Evolutionary conservation across 23 red algal genomes (phyloP).

Genomic region (Chondrus crispus): DNA sequence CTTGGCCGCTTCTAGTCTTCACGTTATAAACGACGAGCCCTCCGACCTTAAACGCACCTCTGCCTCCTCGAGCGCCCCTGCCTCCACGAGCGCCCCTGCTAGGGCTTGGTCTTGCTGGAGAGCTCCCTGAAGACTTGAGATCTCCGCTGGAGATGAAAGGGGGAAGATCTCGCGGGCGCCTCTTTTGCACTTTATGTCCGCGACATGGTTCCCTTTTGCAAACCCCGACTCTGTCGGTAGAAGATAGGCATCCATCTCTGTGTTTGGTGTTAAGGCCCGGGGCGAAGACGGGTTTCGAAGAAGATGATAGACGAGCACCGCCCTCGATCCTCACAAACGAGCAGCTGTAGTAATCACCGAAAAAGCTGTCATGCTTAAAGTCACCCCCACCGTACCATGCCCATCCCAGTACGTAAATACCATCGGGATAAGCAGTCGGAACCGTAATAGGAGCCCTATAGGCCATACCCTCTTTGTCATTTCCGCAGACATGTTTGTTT

Average conservation of each 20-base stretch:
- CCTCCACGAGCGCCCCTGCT: no score
- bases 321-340: constrained; percentile 58
- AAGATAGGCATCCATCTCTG: constrained; percentile 13
- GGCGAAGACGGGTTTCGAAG: constrained; percentile 36
- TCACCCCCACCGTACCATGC: constrained; percentile 71
- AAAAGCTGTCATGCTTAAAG: constrained; percentile 25
- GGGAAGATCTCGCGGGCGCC: constrained; percentile 14
- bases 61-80: not conserved
- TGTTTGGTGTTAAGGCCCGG: constrained; percentile 2
- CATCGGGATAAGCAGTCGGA: constrained; percentile 56
- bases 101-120: not conserved
- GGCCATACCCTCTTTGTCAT: constrained; percentile 42
- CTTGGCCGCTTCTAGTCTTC: not conserved
- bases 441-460: constrained; percentile 46
- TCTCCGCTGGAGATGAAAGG: constrained; percentile 7
- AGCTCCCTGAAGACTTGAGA: not conserved
- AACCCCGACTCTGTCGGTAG: constrained; percentile 19
- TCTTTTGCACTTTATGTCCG: not conserved
- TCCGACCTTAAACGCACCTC: not conserved
- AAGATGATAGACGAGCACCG: not conserved
- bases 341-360: constrained; percentile 74
- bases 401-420: constrained; percentile 61
- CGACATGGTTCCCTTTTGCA: constrained; percentile 35
- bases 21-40: constrained; percentile 28
- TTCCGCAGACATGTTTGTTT: constrained; percentile 50